Conservation (phyloP, 371 early-diverging fungal species). For the Pancytospora epiphaga region DNA sequence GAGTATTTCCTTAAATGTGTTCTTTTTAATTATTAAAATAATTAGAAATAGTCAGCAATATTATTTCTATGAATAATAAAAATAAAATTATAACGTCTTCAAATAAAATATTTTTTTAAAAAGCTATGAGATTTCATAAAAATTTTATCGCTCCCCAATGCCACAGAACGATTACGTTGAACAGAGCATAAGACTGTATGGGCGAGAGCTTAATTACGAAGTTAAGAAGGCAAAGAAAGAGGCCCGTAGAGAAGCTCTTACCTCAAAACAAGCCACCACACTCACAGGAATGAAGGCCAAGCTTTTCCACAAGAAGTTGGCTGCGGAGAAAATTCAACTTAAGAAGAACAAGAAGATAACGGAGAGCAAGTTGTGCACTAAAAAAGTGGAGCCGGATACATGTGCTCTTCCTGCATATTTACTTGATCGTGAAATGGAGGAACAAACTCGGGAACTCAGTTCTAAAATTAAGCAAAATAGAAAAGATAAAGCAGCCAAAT, state of each 20-base stretch:
- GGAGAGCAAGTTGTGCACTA: constrained; percentile 83
- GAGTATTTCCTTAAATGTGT: too few relatives aligned
- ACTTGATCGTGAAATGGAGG: constrained; percentile 83
- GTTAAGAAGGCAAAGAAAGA: constrained; percentile 85
- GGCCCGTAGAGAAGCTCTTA: constrained; percentile 80
- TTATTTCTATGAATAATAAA: too few relatives aligned
- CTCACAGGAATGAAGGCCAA: constrained; percentile 94
- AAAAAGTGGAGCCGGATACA: constrained; percentile 70
- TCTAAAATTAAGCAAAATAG: constrained; percentile 98
- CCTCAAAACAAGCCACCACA: constrained; percentile 79
- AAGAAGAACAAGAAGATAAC: constrained; percentile 79
- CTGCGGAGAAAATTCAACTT: constrained; percentile 96
- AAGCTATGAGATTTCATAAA: too few relatives aligned
- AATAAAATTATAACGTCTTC: too few relatives aligned
- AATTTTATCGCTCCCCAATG: constrained; percentile 62
- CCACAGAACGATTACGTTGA: constrained; percentile 99
- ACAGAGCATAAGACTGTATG: constrained; percentile 88
- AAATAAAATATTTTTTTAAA: too few relatives aligned
- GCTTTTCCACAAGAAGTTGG: constrained; percentile 91
- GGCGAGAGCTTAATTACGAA: constrained; percentile 84
- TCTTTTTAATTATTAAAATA: too few relatives aligned
- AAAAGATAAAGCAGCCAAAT: constrained; percentile 94
- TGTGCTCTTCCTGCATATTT: constrained; percentile 94
- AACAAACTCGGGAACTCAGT: constrained; percentile 81
- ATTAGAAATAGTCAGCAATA: too few relatives aligned